Evolutionary conservation across 306 rosid species (phyloP).

Genomic region (Cucumis sativus): DNA sequence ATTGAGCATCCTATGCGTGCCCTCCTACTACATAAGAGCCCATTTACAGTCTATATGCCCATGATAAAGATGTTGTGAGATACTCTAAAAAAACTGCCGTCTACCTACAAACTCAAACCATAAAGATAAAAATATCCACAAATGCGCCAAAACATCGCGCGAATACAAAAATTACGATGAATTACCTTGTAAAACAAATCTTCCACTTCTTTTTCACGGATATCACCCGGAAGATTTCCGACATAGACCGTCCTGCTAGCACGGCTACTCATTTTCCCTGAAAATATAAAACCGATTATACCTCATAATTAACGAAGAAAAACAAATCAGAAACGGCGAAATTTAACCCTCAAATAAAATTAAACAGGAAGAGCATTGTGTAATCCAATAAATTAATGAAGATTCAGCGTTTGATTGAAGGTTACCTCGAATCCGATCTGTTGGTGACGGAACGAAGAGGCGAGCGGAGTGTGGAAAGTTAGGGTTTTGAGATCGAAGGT

Average conservation of each 20-base stretch:
- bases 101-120: background rate
- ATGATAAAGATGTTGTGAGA: background rate
- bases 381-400: background rate
- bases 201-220: slow-evolving; percentile 97
- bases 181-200: slow-evolving; percentile 83
- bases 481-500: slow-evolving; percentile 24
- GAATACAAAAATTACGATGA: background rate
- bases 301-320: background rate
- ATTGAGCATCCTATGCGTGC: background rate
- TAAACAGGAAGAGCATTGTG: background rate
- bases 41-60: background rate
- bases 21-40: background rate
- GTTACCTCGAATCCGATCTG: slow-evolving; percentile 23
- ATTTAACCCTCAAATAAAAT: background rate
- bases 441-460: slow-evolving; percentile 16
- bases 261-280: slow-evolving; percentile 74
- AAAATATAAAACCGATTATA: background rate
- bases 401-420: background rate
- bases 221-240: slow-evolving; percentile 96
- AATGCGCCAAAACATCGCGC: background rate
- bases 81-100: background rate
- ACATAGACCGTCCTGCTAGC: slow-evolving; percentile 87
- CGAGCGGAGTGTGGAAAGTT: background rate
- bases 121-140: background rate
- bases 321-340: background rate